These are phyloP conservation scores for Apiotrichum veenhuisii DNA, from an alignment of 1,284 basidiomycete genomes.

Conservation along the genomic window DNA sequence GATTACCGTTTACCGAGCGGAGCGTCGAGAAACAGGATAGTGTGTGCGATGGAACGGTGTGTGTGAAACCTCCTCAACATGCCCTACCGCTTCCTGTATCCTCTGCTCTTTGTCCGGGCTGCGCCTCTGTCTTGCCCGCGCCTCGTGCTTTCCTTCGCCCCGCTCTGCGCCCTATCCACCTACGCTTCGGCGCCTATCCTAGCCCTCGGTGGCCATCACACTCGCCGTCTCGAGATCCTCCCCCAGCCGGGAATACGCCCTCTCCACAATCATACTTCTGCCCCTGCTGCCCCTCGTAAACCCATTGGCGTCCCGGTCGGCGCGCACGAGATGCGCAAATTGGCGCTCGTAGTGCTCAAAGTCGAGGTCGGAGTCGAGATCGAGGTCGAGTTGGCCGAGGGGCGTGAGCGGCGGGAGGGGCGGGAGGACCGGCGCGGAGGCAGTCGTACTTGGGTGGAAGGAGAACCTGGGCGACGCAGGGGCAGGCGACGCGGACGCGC, in stretches of 20 bases:
- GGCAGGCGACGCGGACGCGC: background rate
- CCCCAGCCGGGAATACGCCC: no score
- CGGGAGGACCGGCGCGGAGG: background rate
- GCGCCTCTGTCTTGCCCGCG: no score
- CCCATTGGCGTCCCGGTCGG: background rate
- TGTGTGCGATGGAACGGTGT: no score
- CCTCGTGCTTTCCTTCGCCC: no score
- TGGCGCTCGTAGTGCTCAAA: background rate
- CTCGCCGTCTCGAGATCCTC: background rate
- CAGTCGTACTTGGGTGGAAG: background rate
- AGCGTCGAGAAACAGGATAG: no score
- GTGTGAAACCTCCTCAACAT: no score
- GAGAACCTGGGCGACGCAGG: background rate
- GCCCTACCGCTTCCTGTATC: no score
- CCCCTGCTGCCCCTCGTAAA: background rate
- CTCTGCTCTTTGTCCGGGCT: no score
- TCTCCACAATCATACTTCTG: background rate
- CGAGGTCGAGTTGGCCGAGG: background rate
- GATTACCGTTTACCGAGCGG: no score
- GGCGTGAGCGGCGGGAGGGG: background rate
- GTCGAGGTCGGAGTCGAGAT: background rate
- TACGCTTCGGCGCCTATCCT: no score
- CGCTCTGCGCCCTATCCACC: no score
- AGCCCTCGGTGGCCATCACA: constrained; percentile 1
- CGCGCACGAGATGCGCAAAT: background rate